Conservation (phyloP, 164 flowering plant species). For the Cinnamomum chago region DNA sequence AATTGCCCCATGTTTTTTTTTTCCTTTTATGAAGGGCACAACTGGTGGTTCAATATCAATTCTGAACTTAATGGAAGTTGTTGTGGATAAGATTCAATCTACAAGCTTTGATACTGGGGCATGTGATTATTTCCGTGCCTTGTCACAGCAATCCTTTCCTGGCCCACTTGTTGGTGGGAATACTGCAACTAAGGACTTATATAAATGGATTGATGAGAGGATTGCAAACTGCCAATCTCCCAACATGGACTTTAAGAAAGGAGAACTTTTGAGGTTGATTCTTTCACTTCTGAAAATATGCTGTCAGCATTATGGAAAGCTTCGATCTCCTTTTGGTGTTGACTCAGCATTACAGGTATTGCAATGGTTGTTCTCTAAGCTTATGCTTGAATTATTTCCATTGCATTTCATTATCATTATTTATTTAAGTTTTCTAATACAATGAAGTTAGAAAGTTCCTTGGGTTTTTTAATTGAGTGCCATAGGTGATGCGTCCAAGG, state of each 20-base stretch:
- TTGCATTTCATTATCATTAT: not conserved
- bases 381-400: not conserved
- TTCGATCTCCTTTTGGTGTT: constrained; percentile 89
- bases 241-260: constrained; percentile 44
- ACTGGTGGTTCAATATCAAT: constrained; percentile 56
- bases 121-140: constrained; percentile 51
- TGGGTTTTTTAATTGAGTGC: no score
- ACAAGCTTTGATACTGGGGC: constrained; percentile 27
- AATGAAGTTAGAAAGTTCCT: no score
- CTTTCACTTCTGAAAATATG: constrained; percentile 84
- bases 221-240: constrained; percentile 54
- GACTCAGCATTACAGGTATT: constrained; percentile 61
- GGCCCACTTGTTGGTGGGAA: constrained; percentile 95
- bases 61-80: constrained; percentile 69
- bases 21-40: constrained; percentile 44
- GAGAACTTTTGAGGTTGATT: constrained; percentile 62
- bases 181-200: constrained; percentile 73
- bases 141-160: constrained; percentile 77
- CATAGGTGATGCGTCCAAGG: no score
- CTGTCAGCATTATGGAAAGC: constrained; percentile 91
- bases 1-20: not conserved
- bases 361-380: not conserved
- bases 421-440: not conserved
- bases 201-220: constrained; percentile 95
- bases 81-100: constrained; percentile 31